Conservation (phyloP, 306 rosid genomes). For the Inga oerstediana region DNA sequence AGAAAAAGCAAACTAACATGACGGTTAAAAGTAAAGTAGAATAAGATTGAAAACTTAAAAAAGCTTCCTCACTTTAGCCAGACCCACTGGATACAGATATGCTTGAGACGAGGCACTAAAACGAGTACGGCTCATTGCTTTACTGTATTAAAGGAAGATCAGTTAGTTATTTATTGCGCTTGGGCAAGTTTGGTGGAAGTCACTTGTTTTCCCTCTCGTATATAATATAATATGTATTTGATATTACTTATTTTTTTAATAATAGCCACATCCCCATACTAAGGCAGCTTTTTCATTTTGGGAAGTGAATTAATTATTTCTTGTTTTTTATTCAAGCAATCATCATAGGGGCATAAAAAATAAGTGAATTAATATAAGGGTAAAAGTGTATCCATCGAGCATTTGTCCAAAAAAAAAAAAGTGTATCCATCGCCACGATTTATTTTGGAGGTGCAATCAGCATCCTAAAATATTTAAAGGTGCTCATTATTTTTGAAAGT, state of each 20-base stretch:
- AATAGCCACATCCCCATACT: too few species aligned
- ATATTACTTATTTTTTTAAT: too few species aligned
- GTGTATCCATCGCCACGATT: too few species aligned
- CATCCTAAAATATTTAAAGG: too few species aligned
- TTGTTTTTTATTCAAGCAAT: not conserved
- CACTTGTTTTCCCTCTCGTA: not conserved
- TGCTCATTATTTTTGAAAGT: too few species aligned
- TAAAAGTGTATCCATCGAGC: too few species aligned
- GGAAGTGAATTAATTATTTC: not conserved
- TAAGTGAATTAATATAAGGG: not conserved
- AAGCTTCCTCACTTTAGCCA: not conserved
- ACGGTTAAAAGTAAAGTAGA: not conserved
- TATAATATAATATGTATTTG: too few species aligned
- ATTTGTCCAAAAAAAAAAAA: too few species aligned
- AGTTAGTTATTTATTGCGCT: slow-evolving; percentile 17
- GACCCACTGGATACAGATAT: not conserved
- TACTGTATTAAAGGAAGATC: not conserved
- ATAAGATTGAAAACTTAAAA: too few species aligned
- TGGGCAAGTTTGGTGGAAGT: slow-evolving; percentile 38
- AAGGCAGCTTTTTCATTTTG: not conserved
- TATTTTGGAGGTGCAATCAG: too few species aligned
- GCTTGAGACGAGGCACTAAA: not conserved
- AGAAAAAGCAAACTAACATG: not conserved
- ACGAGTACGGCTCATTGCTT: not conserved
- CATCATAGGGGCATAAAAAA: not conserved